A percentile compares a stretch with the other conserved stretches of the same genome.
Conservation (phyloP, 2,329 filamentous ascomycete genomes). For the Endothia cerciana region DNA sequence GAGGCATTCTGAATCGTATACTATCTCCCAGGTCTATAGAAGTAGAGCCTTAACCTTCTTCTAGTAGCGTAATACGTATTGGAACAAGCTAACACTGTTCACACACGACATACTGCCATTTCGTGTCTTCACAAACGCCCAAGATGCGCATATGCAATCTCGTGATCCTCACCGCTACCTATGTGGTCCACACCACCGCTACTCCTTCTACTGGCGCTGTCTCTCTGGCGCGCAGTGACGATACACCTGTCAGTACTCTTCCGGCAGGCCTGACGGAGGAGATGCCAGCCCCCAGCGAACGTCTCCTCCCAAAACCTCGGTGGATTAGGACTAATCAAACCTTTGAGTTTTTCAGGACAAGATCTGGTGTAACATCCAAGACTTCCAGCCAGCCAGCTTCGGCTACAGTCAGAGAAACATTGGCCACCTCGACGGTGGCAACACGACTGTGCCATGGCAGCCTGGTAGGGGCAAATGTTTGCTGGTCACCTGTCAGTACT, state of each 20-base stretch:
- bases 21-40: neutral
- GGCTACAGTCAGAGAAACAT: slow-evolving; percentile 11
- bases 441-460: neutral
- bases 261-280: neutral
- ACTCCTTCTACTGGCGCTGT: neutral
- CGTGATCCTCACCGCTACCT: neutral
- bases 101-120: neutral
- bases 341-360: neutral
- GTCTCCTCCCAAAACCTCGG: neutral
- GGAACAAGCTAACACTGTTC: neutral
- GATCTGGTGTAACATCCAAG: slow-evolving; percentile 7
- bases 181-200: neutral
- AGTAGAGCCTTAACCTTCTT: neutral
- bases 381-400: slow-evolving; percentile 9
- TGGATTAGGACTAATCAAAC: neutral
- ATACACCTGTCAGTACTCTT: neutral
- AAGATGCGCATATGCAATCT: neutral
- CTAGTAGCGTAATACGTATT: neutral
- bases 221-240: neutral
- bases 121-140: neutral
- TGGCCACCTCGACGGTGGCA: neutral
- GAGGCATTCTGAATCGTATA: neutral
- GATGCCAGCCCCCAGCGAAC: neutral
- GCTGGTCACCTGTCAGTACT: slow-evolving; percentile 1
- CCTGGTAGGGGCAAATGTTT: slow-evolving; percentile 7